Evolutionary conservation across 805 yeast genomes (phyloP).

Genomic region (Kodamaea kaohsiungensis): DNA sequence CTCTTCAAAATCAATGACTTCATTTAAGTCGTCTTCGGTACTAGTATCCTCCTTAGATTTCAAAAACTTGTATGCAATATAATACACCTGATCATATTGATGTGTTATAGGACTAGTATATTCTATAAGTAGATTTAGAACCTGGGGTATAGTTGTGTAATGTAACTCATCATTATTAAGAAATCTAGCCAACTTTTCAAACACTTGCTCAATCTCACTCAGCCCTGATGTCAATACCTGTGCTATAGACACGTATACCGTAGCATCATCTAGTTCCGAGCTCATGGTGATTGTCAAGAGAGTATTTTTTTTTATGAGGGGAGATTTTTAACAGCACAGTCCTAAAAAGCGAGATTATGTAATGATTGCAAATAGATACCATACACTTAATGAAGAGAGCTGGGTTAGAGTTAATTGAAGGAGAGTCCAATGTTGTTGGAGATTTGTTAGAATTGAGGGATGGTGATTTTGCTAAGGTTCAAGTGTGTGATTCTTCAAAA

Average conservation of each 20-base stretch:
- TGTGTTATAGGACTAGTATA: conserved; percentile 10
- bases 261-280: conserved; percentile 4
- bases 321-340: neutral
- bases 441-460: neutral
- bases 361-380: neutral
- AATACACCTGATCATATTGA: conserved; percentile 5
- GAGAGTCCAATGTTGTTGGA: neutral
- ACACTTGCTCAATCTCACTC: neutral
- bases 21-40: neutral
- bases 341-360: neutral
- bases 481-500: neutral
- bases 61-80: conserved; percentile 5
- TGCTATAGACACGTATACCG: conserved; percentile 1
- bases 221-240: conserved; percentile 3
- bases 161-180: conserved; percentile 3
- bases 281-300: conserved; percentile 1
- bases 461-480: neutral
- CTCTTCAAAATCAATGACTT: conserved; percentile 6
- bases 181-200: neutral
- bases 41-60: neutral
- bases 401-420: neutral
- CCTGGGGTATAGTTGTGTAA: conserved; percentile 7
- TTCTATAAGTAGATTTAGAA: conserved; percentile 2
- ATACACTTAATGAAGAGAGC: neutral
- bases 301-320: neutral